Evolutionary conservation across 2,329 filamentous ascomycete species (phyloP).

Genomic region (Penicillium sp.): DNA sequence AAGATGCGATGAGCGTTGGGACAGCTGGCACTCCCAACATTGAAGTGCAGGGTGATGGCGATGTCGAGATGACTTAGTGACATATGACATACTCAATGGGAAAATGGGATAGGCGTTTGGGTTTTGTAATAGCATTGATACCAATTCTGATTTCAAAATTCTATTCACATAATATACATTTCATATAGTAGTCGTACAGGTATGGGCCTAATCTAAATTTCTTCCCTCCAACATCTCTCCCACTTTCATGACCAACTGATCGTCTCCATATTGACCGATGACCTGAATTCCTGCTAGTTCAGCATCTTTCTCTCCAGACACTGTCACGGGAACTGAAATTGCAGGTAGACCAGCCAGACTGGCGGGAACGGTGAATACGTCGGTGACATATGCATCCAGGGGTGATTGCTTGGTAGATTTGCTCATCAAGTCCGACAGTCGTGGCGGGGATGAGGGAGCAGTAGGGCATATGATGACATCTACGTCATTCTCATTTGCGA

Average conservation of each 20-base stretch:
- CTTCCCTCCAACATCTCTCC: constrained; percentile 38
- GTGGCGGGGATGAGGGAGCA: constrained; percentile 72
- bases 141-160: constrained; percentile 12
- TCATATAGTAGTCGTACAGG: constrained; percentile 16
- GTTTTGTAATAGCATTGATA: constrained; percentile 14
- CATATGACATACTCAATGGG: background rate
- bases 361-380: constrained; percentile 93
- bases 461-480: constrained; percentile 89
- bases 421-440: constrained; percentile 55
- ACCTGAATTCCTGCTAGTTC: constrained; percentile 46
- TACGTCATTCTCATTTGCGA: constrained; percentile 46
- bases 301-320: constrained; percentile 25
- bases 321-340: constrained; percentile 71
- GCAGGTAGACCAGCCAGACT: constrained; percentile 89
- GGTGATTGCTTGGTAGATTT: constrained; percentile 36
- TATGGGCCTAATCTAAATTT: constrained; percentile 10
- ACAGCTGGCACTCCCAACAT: constrained; percentile 26
- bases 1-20: constrained; percentile 28
- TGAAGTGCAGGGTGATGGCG: constrained; percentile 24
- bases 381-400: constrained; percentile 83
- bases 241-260: constrained; percentile 43
- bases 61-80: constrained; percentile 32
- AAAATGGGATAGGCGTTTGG: constrained; percentile 11
- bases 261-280: constrained; percentile 51
- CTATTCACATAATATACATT: constrained; percentile 9